These are phyloP conservation scores for Fusarium nelsonii DNA, from an alignment of 2,329 filamentous ascomycete species.

Conservation along the genomic window DNA sequence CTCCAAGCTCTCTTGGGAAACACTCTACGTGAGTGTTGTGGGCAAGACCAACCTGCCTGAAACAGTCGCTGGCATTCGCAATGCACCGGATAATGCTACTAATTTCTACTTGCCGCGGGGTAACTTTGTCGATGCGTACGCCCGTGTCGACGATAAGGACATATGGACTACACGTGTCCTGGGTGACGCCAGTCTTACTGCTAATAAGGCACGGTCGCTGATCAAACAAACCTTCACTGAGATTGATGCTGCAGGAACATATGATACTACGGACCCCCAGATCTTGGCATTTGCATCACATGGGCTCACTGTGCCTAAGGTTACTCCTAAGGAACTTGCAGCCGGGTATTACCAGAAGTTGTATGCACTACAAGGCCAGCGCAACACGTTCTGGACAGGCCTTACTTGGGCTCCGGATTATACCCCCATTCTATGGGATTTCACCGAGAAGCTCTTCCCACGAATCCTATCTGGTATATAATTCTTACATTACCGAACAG, in stretches of 20 bases:
- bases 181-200: constrained; percentile 3
- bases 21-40: constrained; percentile 42
- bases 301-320: constrained; percentile 40
- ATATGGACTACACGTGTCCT: constrained; percentile 29
- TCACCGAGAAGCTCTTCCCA: constrained; percentile 37
- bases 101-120: constrained; percentile 22
- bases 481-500: accelerated
- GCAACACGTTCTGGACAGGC: constrained; percentile 55
- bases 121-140: constrained; percentile 22
- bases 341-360: constrained; percentile 53
- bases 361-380: constrained; percentile 51
- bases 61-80: constrained; percentile 15
- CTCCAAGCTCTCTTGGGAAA: constrained; percentile 44
- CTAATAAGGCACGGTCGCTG: neutral
- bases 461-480: constrained; percentile 11
- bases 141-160: neutral
- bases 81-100: constrained; percentile 19
- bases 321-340: constrained; percentile 47
- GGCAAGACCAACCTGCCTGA: constrained; percentile 31
- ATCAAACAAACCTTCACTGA: constrained; percentile 13
- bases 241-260: constrained; percentile 22
- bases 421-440: constrained; percentile 44
- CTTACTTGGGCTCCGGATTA: constrained; percentile 42
- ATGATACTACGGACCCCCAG: constrained; percentile 5
- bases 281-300: constrained; percentile 38